Percentiles rank a stretch among this genome's conserved stretches.
These are phyloP conservation scores for Beauveria sp. DNA, from an alignment of 2,329 filamentous ascomycete species.

Conservation along the genomic window DNA sequence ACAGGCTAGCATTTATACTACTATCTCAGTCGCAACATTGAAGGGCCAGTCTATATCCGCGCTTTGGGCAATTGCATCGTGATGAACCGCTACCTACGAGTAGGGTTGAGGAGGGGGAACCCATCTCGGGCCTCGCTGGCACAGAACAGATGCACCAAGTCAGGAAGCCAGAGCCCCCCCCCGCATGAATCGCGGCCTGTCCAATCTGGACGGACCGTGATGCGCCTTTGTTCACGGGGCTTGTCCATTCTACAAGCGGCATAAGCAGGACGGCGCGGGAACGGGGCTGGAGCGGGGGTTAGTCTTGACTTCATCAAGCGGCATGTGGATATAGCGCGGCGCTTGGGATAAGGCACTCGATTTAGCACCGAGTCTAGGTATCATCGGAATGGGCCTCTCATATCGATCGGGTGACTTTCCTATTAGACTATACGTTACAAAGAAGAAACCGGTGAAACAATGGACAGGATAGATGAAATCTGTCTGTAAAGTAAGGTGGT, in stretches of 20 bases:
- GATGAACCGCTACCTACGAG: neutral
- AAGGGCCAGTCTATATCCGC: neutral
- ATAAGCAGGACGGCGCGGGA: neutral
- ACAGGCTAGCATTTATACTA: neutral
- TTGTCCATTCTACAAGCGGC: neutral
- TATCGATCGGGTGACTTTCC: too few relatives aligned
- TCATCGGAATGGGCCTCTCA: too few relatives aligned
- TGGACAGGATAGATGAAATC: neutral
- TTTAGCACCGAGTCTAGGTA: too few relatives aligned
- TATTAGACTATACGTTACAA: neutral
- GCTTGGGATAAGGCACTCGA: too few relatives aligned
- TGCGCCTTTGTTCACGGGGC: neutral
- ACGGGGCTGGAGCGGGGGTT: neutral
- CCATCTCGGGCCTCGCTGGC: conserved; percentile 4
- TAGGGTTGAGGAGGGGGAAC: neutral
- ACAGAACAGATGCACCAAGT: conserved; percentile 1
- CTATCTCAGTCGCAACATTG: neutral
- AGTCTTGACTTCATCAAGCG: neutral
- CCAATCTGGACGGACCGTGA: neutral
- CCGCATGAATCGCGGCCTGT: neutral
- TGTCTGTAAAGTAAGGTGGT: neutral
- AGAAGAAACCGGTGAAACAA: too few relatives aligned
- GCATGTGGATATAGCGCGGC: neutral
- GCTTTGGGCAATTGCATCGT: neutral
- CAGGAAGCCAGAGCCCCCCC: neutral